These are phyloP conservation scores for Lyophyllum shimeji DNA, from an alignment of 768 basidiomycete genomes.

Conservation along the genomic window DNA sequence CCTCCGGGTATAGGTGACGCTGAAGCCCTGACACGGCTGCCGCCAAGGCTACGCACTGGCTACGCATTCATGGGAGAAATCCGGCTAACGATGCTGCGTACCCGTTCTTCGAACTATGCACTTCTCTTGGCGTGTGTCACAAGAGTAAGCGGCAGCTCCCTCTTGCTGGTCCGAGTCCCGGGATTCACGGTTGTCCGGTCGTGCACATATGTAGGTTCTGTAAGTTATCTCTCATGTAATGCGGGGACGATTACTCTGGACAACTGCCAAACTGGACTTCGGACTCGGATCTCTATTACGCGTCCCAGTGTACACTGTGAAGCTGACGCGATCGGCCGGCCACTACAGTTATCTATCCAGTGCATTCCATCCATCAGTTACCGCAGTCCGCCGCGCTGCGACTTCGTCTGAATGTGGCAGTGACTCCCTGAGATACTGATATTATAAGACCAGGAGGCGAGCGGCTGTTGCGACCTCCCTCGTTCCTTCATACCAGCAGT, in stretches of 20 bases:
- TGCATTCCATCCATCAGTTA: conserved; percentile 4
- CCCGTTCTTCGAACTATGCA: too few species aligned
- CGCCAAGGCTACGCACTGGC: too few species aligned
- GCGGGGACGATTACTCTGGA: background rate
- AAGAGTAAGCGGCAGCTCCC: too few species aligned
- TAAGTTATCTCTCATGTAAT: too few species aligned
- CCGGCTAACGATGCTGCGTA: background rate
- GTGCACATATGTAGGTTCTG: background rate
- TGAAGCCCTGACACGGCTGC: background rate
- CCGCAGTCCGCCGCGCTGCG: conserved; percentile 20
- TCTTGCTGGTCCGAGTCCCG: background rate
- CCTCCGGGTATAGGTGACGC: too few species aligned
- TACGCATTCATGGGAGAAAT: background rate
- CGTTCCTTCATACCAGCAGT: background rate
- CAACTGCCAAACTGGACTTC: background rate
- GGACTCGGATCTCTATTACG: background rate
- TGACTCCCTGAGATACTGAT: conserved; percentile 5
- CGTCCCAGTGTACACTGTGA: background rate
- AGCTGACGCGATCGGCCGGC: background rate
- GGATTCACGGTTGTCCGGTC: background rate
- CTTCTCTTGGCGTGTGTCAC: background rate
- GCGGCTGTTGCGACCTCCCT: background rate
- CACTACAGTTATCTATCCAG: background rate
- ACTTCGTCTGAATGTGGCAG: conserved; percentile 12
- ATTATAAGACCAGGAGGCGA: conserved; percentile 16